A percentile compares a stretch with the other conserved stretches of the same genome.
Conservation (phyloP, 2,329 filamentous ascomycete species). For the Camillea tinctor region DNA sequence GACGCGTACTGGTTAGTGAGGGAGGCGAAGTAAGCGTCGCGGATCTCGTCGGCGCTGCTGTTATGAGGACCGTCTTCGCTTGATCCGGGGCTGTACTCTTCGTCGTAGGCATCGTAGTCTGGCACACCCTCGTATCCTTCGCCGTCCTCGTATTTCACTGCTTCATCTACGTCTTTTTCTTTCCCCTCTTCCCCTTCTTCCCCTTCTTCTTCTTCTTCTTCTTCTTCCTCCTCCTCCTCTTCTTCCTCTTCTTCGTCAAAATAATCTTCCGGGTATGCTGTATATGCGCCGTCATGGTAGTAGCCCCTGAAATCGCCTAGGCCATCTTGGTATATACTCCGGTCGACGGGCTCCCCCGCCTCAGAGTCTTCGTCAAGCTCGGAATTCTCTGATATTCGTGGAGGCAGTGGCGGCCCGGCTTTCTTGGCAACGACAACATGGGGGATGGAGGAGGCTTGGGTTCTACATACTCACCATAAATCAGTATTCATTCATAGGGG, state of each 20-base stretch:
- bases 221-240: constrained; percentile 23
- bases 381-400: constrained; percentile 34
- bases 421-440: constrained; percentile 66
- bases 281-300: constrained; percentile 78
- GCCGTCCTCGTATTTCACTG: constrained; percentile 26
- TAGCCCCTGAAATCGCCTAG: constrained; percentile 59
- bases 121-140: constrained; percentile 3
- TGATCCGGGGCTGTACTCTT: constrained; percentile 31
- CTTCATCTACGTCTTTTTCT: constrained; percentile 25
- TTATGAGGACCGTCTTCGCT: constrained; percentile 28
- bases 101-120: constrained; percentile 18
- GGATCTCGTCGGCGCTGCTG: constrained; percentile 43
- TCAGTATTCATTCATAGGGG: constrained; percentile 40
- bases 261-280: constrained; percentile 52
- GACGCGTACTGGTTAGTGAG: constrained; percentile 63
- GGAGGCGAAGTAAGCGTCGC: constrained; percentile 65
- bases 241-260: constrained; percentile 26
- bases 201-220: constrained; percentile 30
- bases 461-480: constrained; percentile 57
- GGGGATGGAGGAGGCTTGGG: constrained; percentile 73
- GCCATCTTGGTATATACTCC: constrained; percentile 47
- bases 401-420: constrained; percentile 50
- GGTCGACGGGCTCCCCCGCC: constrained; percentile 35
- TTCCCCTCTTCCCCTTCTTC: constrained; percentile 21
- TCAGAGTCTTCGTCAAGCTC: constrained; percentile 28